Evolutionary conservation across 2,329 filamentous ascomycete species (phyloP).

Genomic region (Claviceps africana): DNA sequence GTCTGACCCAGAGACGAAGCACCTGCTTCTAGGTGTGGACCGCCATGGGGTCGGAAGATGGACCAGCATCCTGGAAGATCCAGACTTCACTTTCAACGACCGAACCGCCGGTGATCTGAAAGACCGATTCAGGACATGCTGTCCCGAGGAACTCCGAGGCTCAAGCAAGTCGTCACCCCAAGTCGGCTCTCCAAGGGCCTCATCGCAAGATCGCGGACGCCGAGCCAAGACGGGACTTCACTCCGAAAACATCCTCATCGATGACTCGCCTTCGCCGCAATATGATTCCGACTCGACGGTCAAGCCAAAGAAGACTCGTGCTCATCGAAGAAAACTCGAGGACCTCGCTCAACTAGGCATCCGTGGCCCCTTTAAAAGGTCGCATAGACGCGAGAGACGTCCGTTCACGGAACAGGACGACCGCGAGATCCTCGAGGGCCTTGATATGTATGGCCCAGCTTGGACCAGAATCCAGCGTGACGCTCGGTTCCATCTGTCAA

Average conservation of each 20-base stretch:
- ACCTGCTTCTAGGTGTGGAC: constrained; percentile 45
- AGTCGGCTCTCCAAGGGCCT: constrained; percentile 11
- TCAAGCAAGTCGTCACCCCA: constrained; percentile 18
- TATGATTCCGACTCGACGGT: constrained; percentile 22
- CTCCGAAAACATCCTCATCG: constrained; percentile 43
- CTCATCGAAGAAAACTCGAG: constrained; percentile 41
- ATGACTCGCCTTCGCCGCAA: constrained; percentile 18
- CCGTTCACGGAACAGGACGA: constrained; percentile 52
- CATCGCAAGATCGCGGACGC: constrained; percentile 16
- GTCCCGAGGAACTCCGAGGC: constrained; percentile 43
- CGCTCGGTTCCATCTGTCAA: constrained; percentile 40
- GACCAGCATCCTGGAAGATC: constrained; percentile 49
- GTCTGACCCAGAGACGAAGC: constrained; percentile 51
- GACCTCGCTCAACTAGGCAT: constrained; percentile 46
- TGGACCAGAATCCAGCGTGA: constrained; percentile 55
- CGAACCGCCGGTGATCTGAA: constrained; percentile 50
- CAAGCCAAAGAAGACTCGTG: constrained; percentile 35
- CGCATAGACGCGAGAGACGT: constrained; percentile 42
- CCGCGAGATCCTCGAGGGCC: constrained; percentile 44
- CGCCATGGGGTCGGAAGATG: constrained; percentile 52
- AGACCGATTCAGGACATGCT: constrained; percentile 52
- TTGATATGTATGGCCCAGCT: constrained; percentile 44
- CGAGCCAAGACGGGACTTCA: constrained; percentile 35
- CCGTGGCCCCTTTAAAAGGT: constrained; percentile 47
- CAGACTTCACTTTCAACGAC: constrained; percentile 45